phyloP scores from a whole-genome alignment of 2,329 filamentous ascomycete species.

The Colletotrichum sp. region DNA sequence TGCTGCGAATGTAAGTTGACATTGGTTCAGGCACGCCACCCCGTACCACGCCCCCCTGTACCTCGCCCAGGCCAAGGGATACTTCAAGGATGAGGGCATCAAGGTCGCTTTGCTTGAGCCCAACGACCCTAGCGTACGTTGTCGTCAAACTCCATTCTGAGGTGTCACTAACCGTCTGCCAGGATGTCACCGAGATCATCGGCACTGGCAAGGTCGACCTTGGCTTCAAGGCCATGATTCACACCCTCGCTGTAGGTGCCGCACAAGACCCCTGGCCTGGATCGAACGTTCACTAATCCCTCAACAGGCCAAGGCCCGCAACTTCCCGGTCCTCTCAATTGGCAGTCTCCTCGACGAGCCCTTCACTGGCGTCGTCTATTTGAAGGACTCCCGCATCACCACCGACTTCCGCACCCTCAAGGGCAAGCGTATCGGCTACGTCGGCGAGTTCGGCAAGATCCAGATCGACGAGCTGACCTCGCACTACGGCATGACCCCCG shows the following conservation, averaged over 20 bases:
- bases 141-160: fast-evolving
- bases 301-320: slow-evolving; percentile 71
- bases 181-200: slow-evolving; percentile 84
- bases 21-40: slow-evolving; percentile 70
- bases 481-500: slow-evolving; percentile 75
- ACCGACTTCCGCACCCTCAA: slow-evolving; percentile 76
- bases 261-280: fast-evolving
- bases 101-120: slow-evolving; percentile 80
- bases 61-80: slow-evolving; percentile 77
- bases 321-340: slow-evolving; percentile 75
- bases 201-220: slow-evolving; percentile 78
- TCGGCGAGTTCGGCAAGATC: slow-evolving; percentile 83
- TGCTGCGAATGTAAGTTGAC: slow-evolving; percentile 6
- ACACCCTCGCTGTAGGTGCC: slow-evolving; percentile 69
- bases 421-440: slow-evolving; percentile 79
- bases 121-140: slow-evolving; percentile 70
- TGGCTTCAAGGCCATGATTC: slow-evolving; percentile 86
- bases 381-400: slow-evolving; percentile 76
- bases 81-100: slow-evolving; percentile 76
- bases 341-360: slow-evolving; percentile 80
- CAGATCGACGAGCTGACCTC: slow-evolving; percentile 83
- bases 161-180: not conserved
- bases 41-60: slow-evolving; percentile 82
- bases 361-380: slow-evolving; percentile 80
- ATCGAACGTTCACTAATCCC: not conserved